phyloP scores from a whole-genome alignment of 805 yeast genomes.

The Gaillardinia entomophila region DNA sequence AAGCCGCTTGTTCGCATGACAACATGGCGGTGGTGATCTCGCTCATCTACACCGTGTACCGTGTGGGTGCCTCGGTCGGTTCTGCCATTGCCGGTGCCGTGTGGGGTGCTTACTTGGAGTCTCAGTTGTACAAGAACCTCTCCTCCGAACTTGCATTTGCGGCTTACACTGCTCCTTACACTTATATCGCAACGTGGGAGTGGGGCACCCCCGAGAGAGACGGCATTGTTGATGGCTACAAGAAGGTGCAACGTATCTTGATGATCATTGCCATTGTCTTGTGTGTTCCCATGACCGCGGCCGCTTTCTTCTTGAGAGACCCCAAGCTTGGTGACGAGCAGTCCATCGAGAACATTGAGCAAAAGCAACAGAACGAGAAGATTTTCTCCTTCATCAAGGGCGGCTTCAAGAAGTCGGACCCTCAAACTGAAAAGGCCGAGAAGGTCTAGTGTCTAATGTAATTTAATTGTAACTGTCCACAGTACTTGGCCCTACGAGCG shows the following conservation, averaged over 20 bases:
- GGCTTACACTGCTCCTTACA: constrained; percentile 6
- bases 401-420: too few species aligned
- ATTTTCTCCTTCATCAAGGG: not conserved
- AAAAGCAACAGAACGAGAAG: not conserved
- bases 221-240: constrained; percentile 4
- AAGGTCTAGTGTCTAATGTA: too few species aligned
- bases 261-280: constrained; percentile 3
- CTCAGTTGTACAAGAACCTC: constrained; percentile 3
- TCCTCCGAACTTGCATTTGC: constrained; percentile 2
- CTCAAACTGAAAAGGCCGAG: too few species aligned
- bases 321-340: constrained; percentile 3
- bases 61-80: constrained; percentile 15
- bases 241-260: constrained; percentile 5
- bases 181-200: constrained; percentile 2
- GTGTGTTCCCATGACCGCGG: constrained; percentile 7
- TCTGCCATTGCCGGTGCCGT: constrained; percentile 15
- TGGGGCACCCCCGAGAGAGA: constrained; percentile 7
- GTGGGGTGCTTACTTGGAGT: constrained; percentile 12
- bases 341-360: not conserved
- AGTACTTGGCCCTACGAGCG: too few species aligned
- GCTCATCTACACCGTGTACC: constrained; percentile 8
- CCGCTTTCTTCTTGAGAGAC: constrained; percentile 6
- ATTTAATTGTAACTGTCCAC: too few species aligned
- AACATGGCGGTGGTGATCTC: constrained; percentile 13
- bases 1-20: constrained; percentile 11